Base-by-base conservation (phyloP, 805 yeast species). In the Tetrapisispora arboricola region DNA sequence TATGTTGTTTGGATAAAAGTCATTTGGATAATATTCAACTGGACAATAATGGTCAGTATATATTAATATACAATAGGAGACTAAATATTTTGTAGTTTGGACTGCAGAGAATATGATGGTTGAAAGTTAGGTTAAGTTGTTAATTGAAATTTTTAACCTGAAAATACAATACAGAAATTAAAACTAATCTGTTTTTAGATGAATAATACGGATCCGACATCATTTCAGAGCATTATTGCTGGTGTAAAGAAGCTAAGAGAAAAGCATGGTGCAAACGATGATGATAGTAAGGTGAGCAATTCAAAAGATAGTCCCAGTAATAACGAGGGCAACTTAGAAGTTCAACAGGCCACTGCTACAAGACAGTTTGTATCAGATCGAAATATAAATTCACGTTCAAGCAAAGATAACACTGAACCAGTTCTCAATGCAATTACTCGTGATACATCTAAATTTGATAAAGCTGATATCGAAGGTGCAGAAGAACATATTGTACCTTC, bases 201-300 rank as follows among this genome's bases (percentile, higher is more conserved):
- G 63, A 57, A 58, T 36, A 55, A 50, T 33, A 57, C 66, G 12
- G 76, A 76, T 51, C 66, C 81, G 2, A 70, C 82, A 2, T 80
- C 87, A 0, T 81, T 80, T 57, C 76, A 80, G 38, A 77, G 84
- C 53, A 78, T 81, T 30, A 57, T 80, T 33, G 85, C 80, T 4
- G 83, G 82, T n/a, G 84, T 80, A 2, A 67, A 74, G 55, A 70
- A 71, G 41, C 68, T 79, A 59, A 58, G 84, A 43, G 75, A 76
- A 44, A 58, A 68, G 42, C 48, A 59, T 31, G 50, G 56, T 8
- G 40, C 41, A 6, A 36, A 21, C 9, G 30, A 31, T 16, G 32
- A 31, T 8, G 29, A 35, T 15, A 20, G n/a, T 28, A 43, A 18
- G 20, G 30, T 21, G 6, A 34, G 35, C n/a, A 22, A 34, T 38